Evolutionary conservation across 148 eudicot genomes (phyloP).

Genomic region (Fagopyrum homotropicum): DNA sequence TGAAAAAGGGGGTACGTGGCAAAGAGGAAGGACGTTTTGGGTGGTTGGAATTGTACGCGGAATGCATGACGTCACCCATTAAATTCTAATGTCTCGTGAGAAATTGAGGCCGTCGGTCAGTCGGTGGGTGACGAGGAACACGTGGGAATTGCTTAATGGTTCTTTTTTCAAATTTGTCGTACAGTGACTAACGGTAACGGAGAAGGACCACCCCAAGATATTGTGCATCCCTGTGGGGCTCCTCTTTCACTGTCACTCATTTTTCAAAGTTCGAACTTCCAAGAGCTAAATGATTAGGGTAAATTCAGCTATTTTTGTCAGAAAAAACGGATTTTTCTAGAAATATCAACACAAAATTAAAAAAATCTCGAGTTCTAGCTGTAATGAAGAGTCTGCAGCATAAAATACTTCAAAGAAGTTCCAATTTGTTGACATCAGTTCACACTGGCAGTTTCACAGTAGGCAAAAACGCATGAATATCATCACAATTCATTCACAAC

Average conservation of each 20-base stretch:
- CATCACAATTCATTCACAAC: not conserved
- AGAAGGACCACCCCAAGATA: not conserved
- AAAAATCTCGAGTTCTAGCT: too few relatives aligned
- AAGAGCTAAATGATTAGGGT: too few relatives aligned
- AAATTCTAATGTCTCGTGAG: not conserved
- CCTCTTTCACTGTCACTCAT: not conserved
- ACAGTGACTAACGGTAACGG: conserved; percentile 1
- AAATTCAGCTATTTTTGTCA: too few relatives aligned
- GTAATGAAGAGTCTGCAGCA: too few relatives aligned
- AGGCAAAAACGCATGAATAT: not conserved
- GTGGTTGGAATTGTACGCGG: not conserved
- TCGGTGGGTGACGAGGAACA: not conserved
- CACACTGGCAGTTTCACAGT: not conserved
- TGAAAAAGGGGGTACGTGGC: not conserved
- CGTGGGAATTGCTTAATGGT: not conserved
- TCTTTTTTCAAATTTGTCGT: not conserved
- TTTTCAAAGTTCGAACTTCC: not conserved
- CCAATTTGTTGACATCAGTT: not conserved
- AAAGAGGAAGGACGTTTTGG: not conserved
- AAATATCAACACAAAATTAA: too few relatives aligned
- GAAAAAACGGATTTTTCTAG: too few relatives aligned
- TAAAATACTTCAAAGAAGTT: too few relatives aligned
- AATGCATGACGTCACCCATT: not conserved
- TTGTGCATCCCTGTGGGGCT: not conserved
- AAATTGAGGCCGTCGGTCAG: not conserved